Evolutionary conservation across 768 basidiomycete species (phyloP), one percentile per base, ranked within the genome.

Genomic region (Mycena sanguinolenta): DNA sequence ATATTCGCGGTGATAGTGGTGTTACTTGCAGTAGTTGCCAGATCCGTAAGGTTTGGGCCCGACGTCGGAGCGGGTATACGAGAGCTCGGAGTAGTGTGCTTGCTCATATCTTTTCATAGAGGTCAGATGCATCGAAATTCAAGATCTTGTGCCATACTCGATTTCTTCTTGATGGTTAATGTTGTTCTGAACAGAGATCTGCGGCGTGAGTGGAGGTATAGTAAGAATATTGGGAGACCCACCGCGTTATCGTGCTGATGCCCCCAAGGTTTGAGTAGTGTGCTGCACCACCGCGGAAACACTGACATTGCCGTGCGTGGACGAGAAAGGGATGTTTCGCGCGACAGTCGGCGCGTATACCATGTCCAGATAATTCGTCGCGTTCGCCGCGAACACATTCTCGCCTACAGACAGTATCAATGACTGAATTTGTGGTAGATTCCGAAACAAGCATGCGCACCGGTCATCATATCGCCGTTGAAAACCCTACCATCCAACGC

Each of bases 151-250:
- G 4, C 1, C 25, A 55, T 36, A 73, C 73, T 74, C 70, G 25
- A 74, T 69, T 16, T 71, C 70, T 30, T 69, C 70, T 44, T 58
- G 70, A n/a, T 74, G 73, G 67, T 65, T 74, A 13, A 74, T 69
- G 59, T 72, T 68, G 53, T 19, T 63, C 62, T 28, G 65, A 61
- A 39, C 32, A 10, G 10, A 34, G 32, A 34, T 34, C 65, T 70
- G 38, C 5, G 25, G 27, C 17, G 52, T 21, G 19, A 53, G 27
- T n/a, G 52, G 28, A 28, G 39, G 12, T 30, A 42, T 2, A 23
- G 46, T 42, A 9, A 50, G 55, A 49, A 62, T 61, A 36, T 50
- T 30, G 19, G 46, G 46, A 9, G 53, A 70, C 72, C 19, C 19
- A 70, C 70, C 1, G 63, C 46, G 42, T 74, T 74, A 46, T 74